These are phyloP conservation scores for Diplodia intermedia DNA, from an alignment of 2,329 filamentous ascomycete genomes.

Conservation along the genomic window DNA sequence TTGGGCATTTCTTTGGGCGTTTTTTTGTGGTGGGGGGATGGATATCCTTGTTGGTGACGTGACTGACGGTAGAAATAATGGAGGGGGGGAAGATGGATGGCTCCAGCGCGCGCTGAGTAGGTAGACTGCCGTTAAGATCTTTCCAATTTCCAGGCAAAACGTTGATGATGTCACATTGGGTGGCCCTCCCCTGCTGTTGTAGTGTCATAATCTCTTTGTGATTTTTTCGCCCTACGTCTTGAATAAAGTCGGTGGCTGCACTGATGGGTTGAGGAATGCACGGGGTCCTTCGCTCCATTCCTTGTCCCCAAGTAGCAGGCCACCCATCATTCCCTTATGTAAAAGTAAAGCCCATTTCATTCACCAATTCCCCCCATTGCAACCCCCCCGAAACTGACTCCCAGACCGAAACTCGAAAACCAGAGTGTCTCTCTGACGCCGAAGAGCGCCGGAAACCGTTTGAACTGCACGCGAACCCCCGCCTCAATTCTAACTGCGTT, in stretches of 20 bases:
- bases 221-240: neutral
- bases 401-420: slow-evolving; percentile 5
- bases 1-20: slow-evolving; percentile 21
- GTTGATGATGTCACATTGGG: slow-evolving; percentile 10
- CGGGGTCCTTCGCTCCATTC: neutral
- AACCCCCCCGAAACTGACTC: slow-evolving; percentile 4
- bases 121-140: neutral
- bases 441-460: slow-evolving; percentile 10
- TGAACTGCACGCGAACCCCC: neutral
- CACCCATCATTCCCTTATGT: neutral
- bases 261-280: neutral
- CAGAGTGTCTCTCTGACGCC: slow-evolving; percentile 13
- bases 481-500: neutral
- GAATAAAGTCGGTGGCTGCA: neutral
- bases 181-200: neutral
- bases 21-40: neutral
- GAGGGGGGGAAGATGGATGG: neutral
- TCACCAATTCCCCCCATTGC: neutral
- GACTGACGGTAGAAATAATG: neutral
- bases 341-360: neutral
- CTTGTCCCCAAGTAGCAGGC: neutral
- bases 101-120: neutral
- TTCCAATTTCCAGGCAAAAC: neutral
- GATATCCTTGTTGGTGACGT: slow-evolving; percentile 2
- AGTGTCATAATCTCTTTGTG: slow-evolving; percentile 6